phyloP scores from a whole-genome alignment of 192 early-diverging fungal species.

The Coemansia sp. region DNA sequence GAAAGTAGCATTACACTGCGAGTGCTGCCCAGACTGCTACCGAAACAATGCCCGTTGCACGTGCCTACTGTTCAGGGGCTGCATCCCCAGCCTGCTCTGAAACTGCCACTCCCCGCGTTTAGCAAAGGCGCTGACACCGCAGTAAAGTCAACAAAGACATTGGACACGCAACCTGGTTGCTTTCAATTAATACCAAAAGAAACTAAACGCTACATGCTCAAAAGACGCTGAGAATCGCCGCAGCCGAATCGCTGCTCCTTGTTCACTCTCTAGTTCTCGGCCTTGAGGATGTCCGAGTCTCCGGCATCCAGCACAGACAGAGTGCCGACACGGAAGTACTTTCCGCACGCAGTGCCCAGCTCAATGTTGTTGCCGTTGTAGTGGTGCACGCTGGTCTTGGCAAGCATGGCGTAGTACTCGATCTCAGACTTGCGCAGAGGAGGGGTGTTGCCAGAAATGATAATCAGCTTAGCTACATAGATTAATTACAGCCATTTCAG shows the following conservation, averaged over 20 bases:
- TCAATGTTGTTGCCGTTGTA: slow-evolving; percentile 98
- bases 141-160: background rate
- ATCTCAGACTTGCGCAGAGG: slow-evolving; percentile 99
- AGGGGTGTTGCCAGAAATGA: slow-evolving; percentile 99
- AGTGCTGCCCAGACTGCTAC: background rate
- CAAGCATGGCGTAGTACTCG: slow-evolving; percentile 99
- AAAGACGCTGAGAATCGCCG: slow-evolving; percentile 1
- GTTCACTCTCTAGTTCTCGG: slow-evolving; percentile 28
- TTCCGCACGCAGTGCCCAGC: slow-evolving; percentile 99
- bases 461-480: slow-evolving; percentile 86
- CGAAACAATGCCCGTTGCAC: slow-evolving; percentile 5
- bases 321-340: slow-evolving; percentile 94
- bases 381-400: slow-evolving; percentile 99
- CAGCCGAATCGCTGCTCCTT: background rate
- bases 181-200: slow-evolving; percentile 7
- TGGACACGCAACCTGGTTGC: background rate
- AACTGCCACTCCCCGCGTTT: background rate
- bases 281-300: slow-evolving; percentile 89
- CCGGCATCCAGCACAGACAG: slow-evolving; percentile 98
- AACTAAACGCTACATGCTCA: slow-evolving; percentile 8
- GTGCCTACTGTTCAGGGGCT: background rate
- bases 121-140: slow-evolving; percentile 3
- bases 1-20: slow-evolving; percentile 28
- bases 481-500: background rate
- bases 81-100: background rate